These are phyloP conservation scores for Aspergillus carbonarius DNA, from an alignment of 2,329 filamentous ascomycete genomes.

Conservation along the genomic window DNA sequence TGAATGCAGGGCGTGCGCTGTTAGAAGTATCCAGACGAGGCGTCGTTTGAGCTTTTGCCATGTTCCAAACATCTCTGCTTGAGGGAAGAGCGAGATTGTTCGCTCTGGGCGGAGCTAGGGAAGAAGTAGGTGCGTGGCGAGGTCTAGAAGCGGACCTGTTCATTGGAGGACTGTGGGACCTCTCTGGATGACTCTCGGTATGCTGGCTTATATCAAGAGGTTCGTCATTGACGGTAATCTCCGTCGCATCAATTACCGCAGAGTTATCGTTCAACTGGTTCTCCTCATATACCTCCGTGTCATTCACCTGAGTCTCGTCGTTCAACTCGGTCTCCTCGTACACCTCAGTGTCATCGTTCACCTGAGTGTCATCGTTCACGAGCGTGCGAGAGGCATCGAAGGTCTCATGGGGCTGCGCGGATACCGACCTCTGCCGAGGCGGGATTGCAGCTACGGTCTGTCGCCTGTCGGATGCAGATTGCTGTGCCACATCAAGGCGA, in stretches of 20 bases:
- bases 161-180: conserved; percentile 19
- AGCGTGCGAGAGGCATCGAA: conserved; percentile 13
- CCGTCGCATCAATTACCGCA: conserved; percentile 8
- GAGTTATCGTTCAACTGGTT: neutral
- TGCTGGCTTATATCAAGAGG: conserved; percentile 12
- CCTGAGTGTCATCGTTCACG: neutral
- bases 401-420: conserved; percentile 5
- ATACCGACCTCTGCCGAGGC: neutral
- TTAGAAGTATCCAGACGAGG: neutral
- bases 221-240: conserved; percentile 14
- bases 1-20: conserved; percentile 26
- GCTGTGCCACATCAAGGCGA: neutral
- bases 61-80: conserved; percentile 10
- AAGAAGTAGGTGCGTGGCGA: neutral
- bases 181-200: conserved; percentile 14
- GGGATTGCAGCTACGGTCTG: conserved; percentile 9
- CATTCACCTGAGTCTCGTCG: neutral
- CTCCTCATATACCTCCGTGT: neutral
- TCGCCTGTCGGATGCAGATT: neutral
- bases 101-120: neutral
- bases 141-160: neutral
- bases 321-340: neutral
- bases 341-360: neutral
- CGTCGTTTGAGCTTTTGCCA: neutral
- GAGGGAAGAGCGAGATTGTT: neutral